Evolutionary conservation across 2,329 filamentous ascomycete genomes (phyloP), one percentile per base, ranked within the genome.

Genomic region (Fulvia fulva): DNA sequence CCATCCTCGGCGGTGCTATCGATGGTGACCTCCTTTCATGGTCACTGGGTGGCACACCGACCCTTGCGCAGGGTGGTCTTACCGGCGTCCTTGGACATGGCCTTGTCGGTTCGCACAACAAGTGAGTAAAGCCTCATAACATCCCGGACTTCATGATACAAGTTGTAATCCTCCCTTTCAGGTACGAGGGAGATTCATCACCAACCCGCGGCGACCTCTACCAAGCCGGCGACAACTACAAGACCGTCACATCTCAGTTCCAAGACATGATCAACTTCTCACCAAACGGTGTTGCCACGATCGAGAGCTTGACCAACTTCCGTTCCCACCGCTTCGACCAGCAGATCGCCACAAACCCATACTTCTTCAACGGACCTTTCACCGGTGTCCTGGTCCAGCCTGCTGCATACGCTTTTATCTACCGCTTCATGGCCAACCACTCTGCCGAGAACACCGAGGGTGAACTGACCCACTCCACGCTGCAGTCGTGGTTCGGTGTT

Each of bases 131-230:
- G n/a, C n/a, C n/a, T n/a, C n/a, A n/a, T n/a, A n/a, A n/a, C n/a
- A n/a, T n/a, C n/a, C n/a, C n/a, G n/a, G n/a, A n/a, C n/a, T n/a
- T n/a, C n/a, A n/a, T n/a, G n/a, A n/a, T n/a, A n/a, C n/a, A n/a
- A n/a, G n/a, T n/a, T n/a, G n/a, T n/a, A n/a, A n/a, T n/a, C n/a
- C n/a, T n/a, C n/a, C n/a, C n/a, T n/a, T n/a, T n/a, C n/a, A n/a
- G n/a, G n/a, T 75, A 73, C 59, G 73, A 75, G 65, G 58, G 57
- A 14, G 73, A 75, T 55, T 69, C 61, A 11, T 73, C 69, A 4
- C 71, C 72, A 2, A 70, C 67, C 9, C 62, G 72, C 19, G 67
- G 63, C 46, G 71, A 75, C 37, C 55, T 73, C 9, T 73, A 72
- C 57, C 51, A 67, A 28, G 56, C 50, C 1, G 69, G 69, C 43